Percentiles rank a stretch among this genome's conserved stretches.
phyloP scores from a whole-genome alignment of 306 rosid species.

The Fragaria vesca region DNA sequence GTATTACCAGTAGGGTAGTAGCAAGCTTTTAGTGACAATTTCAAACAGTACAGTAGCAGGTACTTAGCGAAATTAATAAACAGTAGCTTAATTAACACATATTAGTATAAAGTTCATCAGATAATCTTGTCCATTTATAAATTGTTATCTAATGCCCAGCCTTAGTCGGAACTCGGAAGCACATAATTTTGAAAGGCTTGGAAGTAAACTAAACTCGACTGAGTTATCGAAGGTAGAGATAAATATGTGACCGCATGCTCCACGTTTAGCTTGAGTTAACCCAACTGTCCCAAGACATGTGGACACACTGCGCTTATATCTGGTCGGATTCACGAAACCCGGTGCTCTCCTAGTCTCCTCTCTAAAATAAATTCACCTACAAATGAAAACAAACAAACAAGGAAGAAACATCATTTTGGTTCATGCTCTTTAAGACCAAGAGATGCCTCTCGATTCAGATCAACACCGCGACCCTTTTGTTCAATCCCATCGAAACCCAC shows the following conservation, averaged over 20 bases:
- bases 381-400: neutral
- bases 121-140: too few relatives aligned
- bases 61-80: too few relatives aligned
- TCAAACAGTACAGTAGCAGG: too few relatives aligned
- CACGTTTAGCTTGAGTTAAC: slow-evolving; percentile 10
- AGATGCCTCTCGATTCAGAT: slow-evolving; percentile 69
- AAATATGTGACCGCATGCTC: neutral
- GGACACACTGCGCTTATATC: slow-evolving; percentile 20
- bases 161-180: too few relatives aligned
- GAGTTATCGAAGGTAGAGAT: too few relatives aligned
- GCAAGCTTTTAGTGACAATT: too few relatives aligned
- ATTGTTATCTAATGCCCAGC: too few relatives aligned
- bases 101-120: too few relatives aligned
- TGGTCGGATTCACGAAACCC: slow-evolving; percentile 33
- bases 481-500: slow-evolving; percentile 62
- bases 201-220: too few relatives aligned
- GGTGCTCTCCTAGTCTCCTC: neutral
- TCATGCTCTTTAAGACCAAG: slow-evolving; percentile 70
- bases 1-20: too few relatives aligned
- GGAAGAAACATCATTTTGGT: slow-evolving; percentile 35
- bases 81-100: too few relatives aligned
- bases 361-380: neutral
- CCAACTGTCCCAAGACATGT: neutral
- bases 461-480: slow-evolving; percentile 36
- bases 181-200: too few relatives aligned